Percentiles rank a stretch among this genome's conserved stretches.
These are phyloP conservation scores for Neurospora sp. DNA, from an alignment of 495 filamentous ascomycete species.

Conservation along the genomic window DNA sequence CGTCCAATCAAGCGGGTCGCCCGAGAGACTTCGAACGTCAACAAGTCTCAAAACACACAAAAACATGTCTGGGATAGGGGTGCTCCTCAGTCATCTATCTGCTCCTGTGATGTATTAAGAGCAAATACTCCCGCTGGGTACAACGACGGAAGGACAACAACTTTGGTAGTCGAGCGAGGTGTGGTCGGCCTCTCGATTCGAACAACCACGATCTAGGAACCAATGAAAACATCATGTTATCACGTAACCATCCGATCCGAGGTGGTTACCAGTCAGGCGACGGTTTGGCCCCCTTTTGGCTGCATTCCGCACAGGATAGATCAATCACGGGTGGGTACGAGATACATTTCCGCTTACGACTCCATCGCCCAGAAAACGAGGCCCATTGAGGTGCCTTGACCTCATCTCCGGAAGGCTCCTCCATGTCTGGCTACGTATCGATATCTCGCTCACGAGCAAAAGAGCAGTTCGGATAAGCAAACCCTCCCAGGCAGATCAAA, in stretches of 20 bases:
- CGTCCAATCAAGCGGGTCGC: slow-evolving; percentile 7
- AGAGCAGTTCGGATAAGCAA: background rate
- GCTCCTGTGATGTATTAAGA: background rate
- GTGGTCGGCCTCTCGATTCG: background rate
- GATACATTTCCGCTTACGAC: background rate
- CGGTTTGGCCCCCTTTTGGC: background rate
- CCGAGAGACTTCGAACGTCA: background rate
- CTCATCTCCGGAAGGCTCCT: background rate
- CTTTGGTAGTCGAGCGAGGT: background rate
- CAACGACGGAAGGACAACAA: background rate
- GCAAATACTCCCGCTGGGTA: background rate
- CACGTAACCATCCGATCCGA: background rate
- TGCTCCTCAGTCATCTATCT: background rate
- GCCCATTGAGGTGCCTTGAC: background rate
- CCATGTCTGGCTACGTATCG: background rate
- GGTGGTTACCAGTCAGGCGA: background rate
- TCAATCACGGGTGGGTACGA: background rate
- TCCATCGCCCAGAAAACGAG: background rate
- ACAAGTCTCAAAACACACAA: background rate
- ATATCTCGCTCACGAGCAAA: background rate
- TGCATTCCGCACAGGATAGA: background rate
- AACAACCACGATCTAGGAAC: background rate
- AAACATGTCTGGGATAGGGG: background rate
- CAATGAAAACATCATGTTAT: background rate
- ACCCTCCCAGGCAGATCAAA: background rate